phyloP scores from a whole-genome alignment of 2,329 filamentous ascomycete species.

The Botrytis pseudocinerea region DNA sequence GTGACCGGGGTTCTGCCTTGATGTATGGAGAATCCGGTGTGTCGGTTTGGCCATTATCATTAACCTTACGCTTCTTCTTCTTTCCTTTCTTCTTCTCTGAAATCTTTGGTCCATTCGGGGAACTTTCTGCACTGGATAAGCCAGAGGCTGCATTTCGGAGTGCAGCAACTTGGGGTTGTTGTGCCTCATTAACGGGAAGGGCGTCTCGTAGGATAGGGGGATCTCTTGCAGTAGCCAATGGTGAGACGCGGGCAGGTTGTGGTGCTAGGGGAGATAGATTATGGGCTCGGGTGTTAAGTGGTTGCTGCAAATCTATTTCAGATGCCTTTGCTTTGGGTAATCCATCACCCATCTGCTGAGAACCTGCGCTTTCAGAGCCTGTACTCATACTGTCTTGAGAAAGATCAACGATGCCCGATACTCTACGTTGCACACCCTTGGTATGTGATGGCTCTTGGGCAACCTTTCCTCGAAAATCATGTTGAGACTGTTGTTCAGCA shows the following conservation, averaged over 20 bases:
- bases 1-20: conserved; percentile 65
- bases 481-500: conserved; percentile 17
- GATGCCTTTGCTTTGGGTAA: conserved; percentile 42
- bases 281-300: conserved; percentile 58
- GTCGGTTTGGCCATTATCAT: conserved; percentile 44
- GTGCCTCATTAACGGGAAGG: conserved; percentile 34
- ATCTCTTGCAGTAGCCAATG: conserved; percentile 51
- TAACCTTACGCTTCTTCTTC: conserved; percentile 52
- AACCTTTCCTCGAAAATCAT: conserved; percentile 8
- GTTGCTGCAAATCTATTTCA: conserved; percentile 44
- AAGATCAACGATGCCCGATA: conserved; percentile 24
- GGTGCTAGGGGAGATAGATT: conserved; percentile 73
- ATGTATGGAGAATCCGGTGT: conserved; percentile 54
- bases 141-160: conserved; percentile 51
- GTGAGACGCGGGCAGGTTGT: conserved; percentile 69
- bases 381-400: conserved; percentile 19
- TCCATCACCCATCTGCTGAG: conserved; percentile 42
- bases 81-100: conserved; percentile 55
- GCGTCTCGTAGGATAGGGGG: conserved; percentile 38
- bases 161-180: conserved; percentile 56
- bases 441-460: conserved; percentile 1
- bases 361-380: conserved; percentile 13
- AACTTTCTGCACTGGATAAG: conserved; percentile 60
- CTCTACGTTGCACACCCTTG: conserved; percentile 10
- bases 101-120: conserved; percentile 51